phyloP scores from a whole-genome alignment of 176 grass and related monocot species.

The Thinopyrum elongatum region DNA sequence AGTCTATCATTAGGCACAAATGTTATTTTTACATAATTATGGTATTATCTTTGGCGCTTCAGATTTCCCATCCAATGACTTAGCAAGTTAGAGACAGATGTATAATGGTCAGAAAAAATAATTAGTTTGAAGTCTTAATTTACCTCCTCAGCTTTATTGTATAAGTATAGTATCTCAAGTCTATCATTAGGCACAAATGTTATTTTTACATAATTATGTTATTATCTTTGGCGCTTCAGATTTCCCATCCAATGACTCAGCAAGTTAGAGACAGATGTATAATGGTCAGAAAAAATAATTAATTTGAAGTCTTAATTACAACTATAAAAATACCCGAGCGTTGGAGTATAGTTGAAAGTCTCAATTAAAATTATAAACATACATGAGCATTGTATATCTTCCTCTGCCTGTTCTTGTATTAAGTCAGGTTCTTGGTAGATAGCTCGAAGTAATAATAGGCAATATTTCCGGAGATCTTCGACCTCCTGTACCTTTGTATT shows the following conservation, averaged over 20 bases:
- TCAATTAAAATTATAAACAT: not conserved
- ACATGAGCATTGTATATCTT: no score
- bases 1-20: not conserved
- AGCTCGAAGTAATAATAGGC: no score
- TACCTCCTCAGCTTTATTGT: not conserved
- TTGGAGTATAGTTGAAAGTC: not conserved
- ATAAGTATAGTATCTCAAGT: not conserved
- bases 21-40: not conserved
- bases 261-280: not conserved
- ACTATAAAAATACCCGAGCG: no score
- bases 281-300: no score
- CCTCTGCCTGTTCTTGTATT: no score
- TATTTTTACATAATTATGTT: not conserved
- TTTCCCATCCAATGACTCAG: not conserved
- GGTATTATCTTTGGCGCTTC: not conserved
- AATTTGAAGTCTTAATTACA: no score
- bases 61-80: not conserved
- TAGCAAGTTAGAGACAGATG: not conserved
- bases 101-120: no score
- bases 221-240: not conserved
- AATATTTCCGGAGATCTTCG: no score
- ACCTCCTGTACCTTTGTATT: no score
- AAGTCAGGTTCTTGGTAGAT: no score
- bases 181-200: not conserved
- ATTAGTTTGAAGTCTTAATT: no score